Conservation (phyloP, 2,329 filamentous ascomycete genomes). For the Venturia nashicola region DNA sequence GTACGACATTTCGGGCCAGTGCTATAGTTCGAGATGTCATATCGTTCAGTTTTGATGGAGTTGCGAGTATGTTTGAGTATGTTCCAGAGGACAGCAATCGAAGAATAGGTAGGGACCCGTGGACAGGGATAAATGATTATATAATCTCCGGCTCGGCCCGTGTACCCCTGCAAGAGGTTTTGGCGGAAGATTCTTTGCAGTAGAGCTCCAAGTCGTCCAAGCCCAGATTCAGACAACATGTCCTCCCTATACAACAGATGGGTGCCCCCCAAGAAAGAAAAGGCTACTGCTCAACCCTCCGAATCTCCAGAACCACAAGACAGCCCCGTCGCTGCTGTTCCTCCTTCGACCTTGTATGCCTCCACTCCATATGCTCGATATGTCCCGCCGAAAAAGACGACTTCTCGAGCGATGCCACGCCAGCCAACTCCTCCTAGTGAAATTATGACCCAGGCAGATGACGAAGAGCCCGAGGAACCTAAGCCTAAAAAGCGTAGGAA, state of each 20-base stretch:
- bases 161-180: neutral
- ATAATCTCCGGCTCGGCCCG: neutral
- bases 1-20: constrained; percentile 44
- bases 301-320: constrained; percentile 7
- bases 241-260: constrained; percentile 28
- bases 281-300: neutral
- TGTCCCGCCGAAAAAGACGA: constrained; percentile 5
- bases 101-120: too few species aligned
- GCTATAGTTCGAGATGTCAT: neutral
- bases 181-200: neutral
- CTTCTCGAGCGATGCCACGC: neutral
- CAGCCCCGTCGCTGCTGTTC: constrained; percentile 5
- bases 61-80: too few species aligned
- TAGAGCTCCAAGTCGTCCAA: too few species aligned
- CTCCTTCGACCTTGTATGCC: constrained; percentile 7
- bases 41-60: neutral
- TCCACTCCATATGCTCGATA: constrained; percentile 8
- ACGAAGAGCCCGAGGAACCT: neutral
- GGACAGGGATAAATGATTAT: neutral
- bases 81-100: too few species aligned
- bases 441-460: neutral
- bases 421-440: neutral
- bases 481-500: neutral
- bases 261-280: constrained; percentile 26
- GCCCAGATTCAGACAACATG: neutral